phyloP scores from a whole-genome alignment of 1,284 basidiomycete species.

The Prillingera fragicola region DNA sequence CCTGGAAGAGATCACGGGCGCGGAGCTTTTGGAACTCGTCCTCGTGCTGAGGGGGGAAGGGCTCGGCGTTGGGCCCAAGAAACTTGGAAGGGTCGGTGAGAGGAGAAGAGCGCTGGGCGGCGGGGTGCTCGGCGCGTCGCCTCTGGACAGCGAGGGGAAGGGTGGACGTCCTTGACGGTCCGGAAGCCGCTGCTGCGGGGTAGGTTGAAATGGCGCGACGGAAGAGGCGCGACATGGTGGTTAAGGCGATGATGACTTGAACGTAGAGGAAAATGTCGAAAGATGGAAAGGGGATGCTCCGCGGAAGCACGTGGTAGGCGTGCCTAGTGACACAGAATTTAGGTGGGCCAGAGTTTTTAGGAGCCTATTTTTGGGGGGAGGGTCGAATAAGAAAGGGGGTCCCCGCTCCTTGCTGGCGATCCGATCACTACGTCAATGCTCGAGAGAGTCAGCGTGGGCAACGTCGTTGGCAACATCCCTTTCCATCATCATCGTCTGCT shows the following conservation, averaged over 20 bases:
- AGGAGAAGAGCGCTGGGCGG: slow-evolving; percentile 16
- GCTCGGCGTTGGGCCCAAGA: slow-evolving; percentile 11
- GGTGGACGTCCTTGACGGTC: slow-evolving; percentile 20
- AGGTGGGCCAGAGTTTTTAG: too few species aligned
- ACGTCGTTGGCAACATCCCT: too few species aligned
- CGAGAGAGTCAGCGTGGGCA: too few species aligned
- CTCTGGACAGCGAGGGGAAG: slow-evolving; percentile 33
- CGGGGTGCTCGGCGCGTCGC: slow-evolving; percentile 24
- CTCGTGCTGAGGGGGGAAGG: slow-evolving; percentile 34
- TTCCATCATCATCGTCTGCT: too few species aligned
- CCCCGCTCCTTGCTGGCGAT: too few species aligned
- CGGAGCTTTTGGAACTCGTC: slow-evolving; percentile 36
- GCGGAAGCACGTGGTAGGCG: too few species aligned
- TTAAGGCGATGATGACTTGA: neutral
- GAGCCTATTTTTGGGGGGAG: too few species aligned
- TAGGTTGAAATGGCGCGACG: slow-evolving; percentile 25
- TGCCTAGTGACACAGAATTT: too few species aligned
- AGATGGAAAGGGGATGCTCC: too few species aligned
- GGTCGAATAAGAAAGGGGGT: too few species aligned
- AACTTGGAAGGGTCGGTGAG: slow-evolving; percentile 19
- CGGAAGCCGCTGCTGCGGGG: slow-evolving; percentile 12
- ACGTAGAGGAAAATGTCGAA: too few species aligned
- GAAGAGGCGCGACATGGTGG: slow-evolving; percentile 38
- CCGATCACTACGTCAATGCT: too few species aligned
- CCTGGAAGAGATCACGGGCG: slow-evolving; percentile 21